Conservation (phyloP, 1,284 basidiomycete species). For the Coniferiporia weirii region DNA sequence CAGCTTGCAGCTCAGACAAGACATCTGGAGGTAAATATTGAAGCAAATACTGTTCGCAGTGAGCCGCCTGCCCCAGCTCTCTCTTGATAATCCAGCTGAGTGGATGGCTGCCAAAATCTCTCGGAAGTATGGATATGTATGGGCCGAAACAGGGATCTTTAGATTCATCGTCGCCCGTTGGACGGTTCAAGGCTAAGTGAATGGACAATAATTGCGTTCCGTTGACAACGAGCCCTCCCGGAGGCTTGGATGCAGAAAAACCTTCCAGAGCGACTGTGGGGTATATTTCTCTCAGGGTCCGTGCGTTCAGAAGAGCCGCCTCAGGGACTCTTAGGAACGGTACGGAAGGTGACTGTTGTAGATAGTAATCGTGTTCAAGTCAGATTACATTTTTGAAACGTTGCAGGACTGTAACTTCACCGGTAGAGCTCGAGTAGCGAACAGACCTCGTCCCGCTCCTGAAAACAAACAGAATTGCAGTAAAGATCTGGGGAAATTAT, state of each 20-base stretch:
- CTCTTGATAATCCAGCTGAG: conserved; percentile 59
- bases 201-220: conserved; percentile 51
- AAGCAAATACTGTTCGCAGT: conserved; percentile 32
- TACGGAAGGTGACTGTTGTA: conserved; percentile 40
- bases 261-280: conserved; percentile 26
- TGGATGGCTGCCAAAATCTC: conserved; percentile 68
- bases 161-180: conserved; percentile 33
- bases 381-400: background rate
- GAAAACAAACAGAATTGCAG: background rate
- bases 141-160: conserved; percentile 61
- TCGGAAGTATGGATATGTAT: conserved; percentile 72
- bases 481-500: background rate
- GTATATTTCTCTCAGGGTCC: conserved; percentile 56
- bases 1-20: conserved; percentile 38
- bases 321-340: conserved; percentile 65
- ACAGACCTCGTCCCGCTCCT: conserved; percentile 72
- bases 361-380: background rate
- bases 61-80: conserved; percentile 14
- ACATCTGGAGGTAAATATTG: conserved; percentile 48
- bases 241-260: background rate
- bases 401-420: conserved; percentile 29
- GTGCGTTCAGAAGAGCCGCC: conserved; percentile 62
- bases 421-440: conserved; percentile 42
- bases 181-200: conserved; percentile 40
- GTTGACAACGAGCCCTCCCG: conserved; percentile 33